Evolutionary conservation across 2,329 filamentous ascomycete genomes (phyloP), one percentile per base, ranked within the genome.

Genomic region (Penicillium sclerotiorum): DNA sequence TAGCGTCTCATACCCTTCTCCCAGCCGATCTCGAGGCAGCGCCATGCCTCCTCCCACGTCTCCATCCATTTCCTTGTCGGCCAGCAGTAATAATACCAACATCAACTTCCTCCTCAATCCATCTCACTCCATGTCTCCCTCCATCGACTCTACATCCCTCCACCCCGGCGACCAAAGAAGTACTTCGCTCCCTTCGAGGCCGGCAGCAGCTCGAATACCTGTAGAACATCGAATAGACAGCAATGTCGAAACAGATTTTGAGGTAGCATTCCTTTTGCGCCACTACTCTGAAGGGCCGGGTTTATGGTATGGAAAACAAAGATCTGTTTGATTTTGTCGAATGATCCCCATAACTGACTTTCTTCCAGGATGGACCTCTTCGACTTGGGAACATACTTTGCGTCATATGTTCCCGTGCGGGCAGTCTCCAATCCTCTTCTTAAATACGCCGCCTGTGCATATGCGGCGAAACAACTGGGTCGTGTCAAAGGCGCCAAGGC

Each of bases 231-330:
- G 61, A 50, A 35, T 58, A 18, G 64, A 71, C 18, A 52, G 52
- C 5, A 54, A 66, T 18, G 62, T 62, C 13, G 74, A 78, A 23
- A 67, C 60, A 25, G 80, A 84, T 44, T 78, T 81, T 54, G 81
- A 85, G 58, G 74, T 81, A 49, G 78, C 81, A n/a, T 85, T 81
- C 57, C 71, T 85, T 1, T 68, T 85, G 42, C 72, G 82, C 21
- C 81, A 84, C 64, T 85, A 83, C 60, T 79, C 80, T 2, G 81
- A 85, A 65, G 77, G 76, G 0, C 76, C 82, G 20, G 82, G 81
- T 6, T 78, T 80, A 57, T 85, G 83, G 82, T 77, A 63, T 60
- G 73, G n/a, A n/a, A n/a, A n/a, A n/a, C n/a, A n/a, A n/a, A n/a
- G n/a, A n/a, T n/a, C n/a, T n/a, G n/a, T 17, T 13, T 35, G 36